phyloP scores from a whole-genome alignment of 768 basidiomycete species.

The Amanita rimosa region DNA sequence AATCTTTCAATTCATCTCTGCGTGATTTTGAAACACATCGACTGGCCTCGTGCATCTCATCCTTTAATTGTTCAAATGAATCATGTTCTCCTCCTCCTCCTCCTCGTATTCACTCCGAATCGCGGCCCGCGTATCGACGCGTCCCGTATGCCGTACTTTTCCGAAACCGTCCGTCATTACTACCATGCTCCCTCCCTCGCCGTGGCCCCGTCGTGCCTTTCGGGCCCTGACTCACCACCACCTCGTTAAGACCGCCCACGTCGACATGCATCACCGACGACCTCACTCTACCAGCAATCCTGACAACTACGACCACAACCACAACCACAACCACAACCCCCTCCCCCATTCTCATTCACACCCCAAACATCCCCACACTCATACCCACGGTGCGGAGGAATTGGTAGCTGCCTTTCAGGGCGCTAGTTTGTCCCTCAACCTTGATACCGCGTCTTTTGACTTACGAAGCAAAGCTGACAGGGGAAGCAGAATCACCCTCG shows the following conservation, averaged over 20 bases:
- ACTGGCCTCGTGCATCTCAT: conserved; percentile 26
- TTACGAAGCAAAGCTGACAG: conserved; percentile 45
- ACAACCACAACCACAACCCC: conserved; percentile 18
- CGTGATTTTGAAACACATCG: conserved; percentile 7
- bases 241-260: neutral
- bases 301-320: conserved; percentile 7
- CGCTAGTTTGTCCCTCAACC: conserved; percentile 32
- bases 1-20: too few species aligned
- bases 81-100: too few species aligned
- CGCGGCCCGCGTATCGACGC: too few species aligned
- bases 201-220: neutral
- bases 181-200: neutral
- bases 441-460: neutral
- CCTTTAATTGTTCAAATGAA: too few species aligned
- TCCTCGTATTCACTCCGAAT: too few species aligned
- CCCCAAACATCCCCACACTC: conserved; percentile 45
- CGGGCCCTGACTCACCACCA: neutral
- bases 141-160: too few species aligned
- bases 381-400: conserved; percentile 50
- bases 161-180: too few species aligned
- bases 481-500: conserved; percentile 74
- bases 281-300: conserved; percentile 13
- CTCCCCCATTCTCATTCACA: conserved; percentile 59
- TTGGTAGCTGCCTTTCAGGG: conserved; percentile 61
- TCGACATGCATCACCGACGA: conserved; percentile 17